Percentiles rank a stretch among this genome's conserved stretches.
Evolutionary conservation across 208 protist genomes (phyloP).

Genomic region (Tritrichomonas foetus): DNA sequence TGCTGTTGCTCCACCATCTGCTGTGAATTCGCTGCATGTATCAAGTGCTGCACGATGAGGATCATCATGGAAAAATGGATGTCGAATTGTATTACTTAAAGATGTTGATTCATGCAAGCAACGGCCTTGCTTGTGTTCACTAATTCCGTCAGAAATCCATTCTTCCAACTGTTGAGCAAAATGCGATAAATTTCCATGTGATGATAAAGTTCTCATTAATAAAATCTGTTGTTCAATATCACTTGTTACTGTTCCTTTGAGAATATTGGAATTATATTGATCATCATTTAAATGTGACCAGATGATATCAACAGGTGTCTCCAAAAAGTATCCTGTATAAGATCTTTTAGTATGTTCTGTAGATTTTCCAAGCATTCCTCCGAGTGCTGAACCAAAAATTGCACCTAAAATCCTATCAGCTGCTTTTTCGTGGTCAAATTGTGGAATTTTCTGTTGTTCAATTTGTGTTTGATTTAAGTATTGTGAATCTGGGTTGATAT

Average conservation of each 20-base stretch:
- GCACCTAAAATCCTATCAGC: background rate
- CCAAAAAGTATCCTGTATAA: background rate
- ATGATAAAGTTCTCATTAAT: background rate
- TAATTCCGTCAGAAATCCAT: background rate
- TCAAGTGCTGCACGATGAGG: background rate
- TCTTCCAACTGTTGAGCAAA: no score
- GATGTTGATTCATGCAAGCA: background rate
- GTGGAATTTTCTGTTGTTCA: no score
- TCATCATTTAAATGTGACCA: background rate
- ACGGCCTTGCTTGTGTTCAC: background rate
- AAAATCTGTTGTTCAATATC: background rate
- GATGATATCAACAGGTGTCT: background rate
- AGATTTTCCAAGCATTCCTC: background rate
- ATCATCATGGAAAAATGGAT: background rate
- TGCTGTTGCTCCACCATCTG: background rate
- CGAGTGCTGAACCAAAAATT: background rate
- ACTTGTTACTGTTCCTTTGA: background rate
- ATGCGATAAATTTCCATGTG: no score
- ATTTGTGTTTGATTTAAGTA: no score
- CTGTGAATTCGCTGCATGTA: background rate
- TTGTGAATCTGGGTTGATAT: no score
- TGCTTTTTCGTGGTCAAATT: background rate
- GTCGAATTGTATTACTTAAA: background rate
- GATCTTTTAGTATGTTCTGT: no score
- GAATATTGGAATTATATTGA: no score